Evolutionary conservation across 202 grass and related monocot genomes (phyloP).

Genomic region (Brachypodium distachyon): DNA sequence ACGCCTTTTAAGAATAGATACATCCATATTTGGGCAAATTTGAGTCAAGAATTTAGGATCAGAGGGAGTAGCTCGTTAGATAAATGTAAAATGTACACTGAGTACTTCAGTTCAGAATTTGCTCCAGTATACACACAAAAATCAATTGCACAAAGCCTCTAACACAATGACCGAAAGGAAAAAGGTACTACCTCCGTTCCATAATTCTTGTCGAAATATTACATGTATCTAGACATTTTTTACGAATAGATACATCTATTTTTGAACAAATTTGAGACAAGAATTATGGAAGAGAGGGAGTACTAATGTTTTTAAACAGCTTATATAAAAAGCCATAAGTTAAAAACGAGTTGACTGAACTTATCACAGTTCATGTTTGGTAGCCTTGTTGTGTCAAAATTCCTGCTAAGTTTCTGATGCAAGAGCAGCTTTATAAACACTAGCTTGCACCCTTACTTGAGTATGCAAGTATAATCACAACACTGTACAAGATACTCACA

Average conservation of each 20-base stretch:
- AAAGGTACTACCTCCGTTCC: too few relatives aligned
- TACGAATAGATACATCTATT: too few relatives aligned
- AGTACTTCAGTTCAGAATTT: background rate
- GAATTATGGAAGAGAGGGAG: too few relatives aligned
- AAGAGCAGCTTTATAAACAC: background rate
- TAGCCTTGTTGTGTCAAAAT: background rate
- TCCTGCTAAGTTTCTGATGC: background rate
- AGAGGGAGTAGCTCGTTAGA: background rate
- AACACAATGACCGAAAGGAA: background rate
- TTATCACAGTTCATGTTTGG: background rate
- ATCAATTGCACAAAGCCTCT: too few relatives aligned
- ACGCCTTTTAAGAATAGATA: too few relatives aligned
- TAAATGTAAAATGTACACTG: background rate
- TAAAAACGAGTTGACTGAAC: background rate
- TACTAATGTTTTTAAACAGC: background rate
- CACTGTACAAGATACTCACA: background rate
- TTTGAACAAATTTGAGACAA: too few relatives aligned
- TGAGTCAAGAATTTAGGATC: too few relatives aligned
- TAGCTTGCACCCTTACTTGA: background rate
- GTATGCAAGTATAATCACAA: background rate
- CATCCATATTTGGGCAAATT: too few relatives aligned
- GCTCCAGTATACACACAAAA: too few relatives aligned
- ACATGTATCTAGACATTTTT: too few relatives aligned
- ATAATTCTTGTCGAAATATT: too few relatives aligned
- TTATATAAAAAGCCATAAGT: background rate